Evolutionary conservation across 768 basidiomycete genomes (phyloP), one percentile per base, ranked within the genome.

Genomic region (Harrya chromipes): DNA sequence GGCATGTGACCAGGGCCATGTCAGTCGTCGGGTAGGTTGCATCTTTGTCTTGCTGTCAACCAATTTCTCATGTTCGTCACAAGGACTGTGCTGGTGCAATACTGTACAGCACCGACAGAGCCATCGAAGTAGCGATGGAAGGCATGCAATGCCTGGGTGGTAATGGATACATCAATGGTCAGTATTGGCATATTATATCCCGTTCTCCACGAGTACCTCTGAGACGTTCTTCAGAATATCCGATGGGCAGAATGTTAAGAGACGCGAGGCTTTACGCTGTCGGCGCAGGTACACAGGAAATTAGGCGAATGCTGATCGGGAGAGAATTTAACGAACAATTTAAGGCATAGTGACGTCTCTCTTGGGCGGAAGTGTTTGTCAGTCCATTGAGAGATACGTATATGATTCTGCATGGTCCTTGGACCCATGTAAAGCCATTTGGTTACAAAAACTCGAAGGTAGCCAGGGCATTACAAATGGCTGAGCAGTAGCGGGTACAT

Each of bases 81-180:
- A 63, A 94, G 92, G 94, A 97, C 63, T 97, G 94, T 58, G 94
- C 94, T 9, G 94, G 93, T 16, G 91, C 90, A 2, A 97, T 97
- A 52, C 64, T 97, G 39, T 95, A 94, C 69, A 90, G 92, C 17
- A 93, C 93, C 0, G 94, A 97, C 61, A 86, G 83, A 60, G 88
- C 92, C 21, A 84, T 95, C 20, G 91, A 97, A 66, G 90, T 97
- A 12, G 84, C 93, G 4, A 70, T 90, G 60, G 93, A 94, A 62
- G 90, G 82, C 9, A 92, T 93, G 86, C 94, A 95, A 60, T 94
- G 90, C 62, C 74, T 95, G 37, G 93, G 94, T 43, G 94, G 94
- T 7, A 97, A 97, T 63, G 94, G 94, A 12, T 97, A 95, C 66
- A 94, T 94, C 67, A 95, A 95, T 55, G 91, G 91, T 87, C 46